These are phyloP conservation scores for Phytophthora nicotianae DNA, from an alignment of 352 stramenopile genomes.

Conservation along the genomic window DNA sequence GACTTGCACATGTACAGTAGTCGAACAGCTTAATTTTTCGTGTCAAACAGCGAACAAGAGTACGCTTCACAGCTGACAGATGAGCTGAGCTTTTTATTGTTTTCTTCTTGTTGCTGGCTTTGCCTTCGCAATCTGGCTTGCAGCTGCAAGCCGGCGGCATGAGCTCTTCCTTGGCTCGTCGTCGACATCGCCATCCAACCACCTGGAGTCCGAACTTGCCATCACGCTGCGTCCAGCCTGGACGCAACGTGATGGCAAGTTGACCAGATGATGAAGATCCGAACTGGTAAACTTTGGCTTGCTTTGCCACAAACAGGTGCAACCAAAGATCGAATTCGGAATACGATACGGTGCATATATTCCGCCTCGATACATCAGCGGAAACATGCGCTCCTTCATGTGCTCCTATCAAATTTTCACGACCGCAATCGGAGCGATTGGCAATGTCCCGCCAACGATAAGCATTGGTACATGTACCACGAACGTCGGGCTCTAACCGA, in stretches of 20 bases:
- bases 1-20: no score
- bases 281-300: conserved; percentile 23
- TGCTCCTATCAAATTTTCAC: conserved; percentile 15
- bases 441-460: background rate
- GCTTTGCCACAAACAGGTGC: conserved; percentile 21
- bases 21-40: background rate
- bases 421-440: conserved; percentile 9
- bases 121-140: conserved; percentile 6
- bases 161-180: conserved; percentile 10
- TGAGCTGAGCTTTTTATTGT: conserved; percentile 8
- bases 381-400: conserved; percentile 1
- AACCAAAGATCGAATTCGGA: conserved; percentile 10
- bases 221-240: no score
- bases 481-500: background rate
- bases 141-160: background rate
- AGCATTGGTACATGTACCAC: background rate
- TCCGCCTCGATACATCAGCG: conserved; percentile 6
- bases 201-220: no score
- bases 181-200: conserved; percentile 11
- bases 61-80: conserved; percentile 21
- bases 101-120: conserved; percentile 4
- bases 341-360: background rate
- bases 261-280: conserved; percentile 15
- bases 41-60: conserved; percentile 7
- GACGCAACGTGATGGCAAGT: conserved; percentile 27